Evolutionary conservation across 2,329 filamentous ascomycete species (phyloP).

Genomic region (Pestalotiopsis sp.): DNA sequence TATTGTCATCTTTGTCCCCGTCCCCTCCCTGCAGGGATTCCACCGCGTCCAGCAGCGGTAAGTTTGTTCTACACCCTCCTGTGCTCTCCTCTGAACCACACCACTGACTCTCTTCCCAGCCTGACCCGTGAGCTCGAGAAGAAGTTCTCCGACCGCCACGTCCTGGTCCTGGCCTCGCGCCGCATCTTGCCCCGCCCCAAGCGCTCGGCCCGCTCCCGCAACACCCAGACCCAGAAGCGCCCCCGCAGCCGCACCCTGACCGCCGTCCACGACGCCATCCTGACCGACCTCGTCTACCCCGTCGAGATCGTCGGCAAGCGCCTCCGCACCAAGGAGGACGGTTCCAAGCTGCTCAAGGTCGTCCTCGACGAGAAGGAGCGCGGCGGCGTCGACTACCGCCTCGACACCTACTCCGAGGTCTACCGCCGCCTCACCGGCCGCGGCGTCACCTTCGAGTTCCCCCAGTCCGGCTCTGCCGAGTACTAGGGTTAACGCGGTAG

Average conservation of each 20-base stretch:
- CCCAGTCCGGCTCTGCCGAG: constrained; percentile 75
- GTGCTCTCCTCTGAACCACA: too few relatives aligned
- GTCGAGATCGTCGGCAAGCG: constrained; percentile 99
- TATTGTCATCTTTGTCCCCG: constrained; percentile 99
- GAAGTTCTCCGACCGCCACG: constrained; percentile 99
- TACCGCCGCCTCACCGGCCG: constrained; percentile 98
- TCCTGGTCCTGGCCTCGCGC: constrained; percentile 97
- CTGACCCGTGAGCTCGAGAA: constrained; percentile 99
- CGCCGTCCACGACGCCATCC: constrained; percentile 97
- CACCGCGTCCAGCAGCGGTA: constrained; percentile 99
- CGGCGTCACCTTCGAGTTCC: constrained; percentile 98
- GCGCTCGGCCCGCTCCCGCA: constrained; percentile 95
- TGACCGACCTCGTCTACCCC: constrained; percentile 96
- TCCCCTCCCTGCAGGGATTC: constrained; percentile 97
- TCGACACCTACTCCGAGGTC: constrained; percentile 99
- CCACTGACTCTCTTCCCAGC: constrained; percentile 46
- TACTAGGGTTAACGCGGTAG: constrained; percentile 64
- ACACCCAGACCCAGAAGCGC: constrained; percentile 97
- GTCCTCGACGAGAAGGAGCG: constrained; percentile 99
- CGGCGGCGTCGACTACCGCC: constrained; percentile 97
- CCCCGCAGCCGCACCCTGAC: constrained; percentile 97
- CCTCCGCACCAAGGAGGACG: constrained; percentile 97
- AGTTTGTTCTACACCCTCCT: constrained; percentile 38
- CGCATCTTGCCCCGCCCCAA: constrained; percentile 98
- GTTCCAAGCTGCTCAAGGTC: constrained; percentile 98